Conservation (phyloP, 2,329 filamentous ascomycete genomes). For the Cordyceps cateniannulata region DNA sequence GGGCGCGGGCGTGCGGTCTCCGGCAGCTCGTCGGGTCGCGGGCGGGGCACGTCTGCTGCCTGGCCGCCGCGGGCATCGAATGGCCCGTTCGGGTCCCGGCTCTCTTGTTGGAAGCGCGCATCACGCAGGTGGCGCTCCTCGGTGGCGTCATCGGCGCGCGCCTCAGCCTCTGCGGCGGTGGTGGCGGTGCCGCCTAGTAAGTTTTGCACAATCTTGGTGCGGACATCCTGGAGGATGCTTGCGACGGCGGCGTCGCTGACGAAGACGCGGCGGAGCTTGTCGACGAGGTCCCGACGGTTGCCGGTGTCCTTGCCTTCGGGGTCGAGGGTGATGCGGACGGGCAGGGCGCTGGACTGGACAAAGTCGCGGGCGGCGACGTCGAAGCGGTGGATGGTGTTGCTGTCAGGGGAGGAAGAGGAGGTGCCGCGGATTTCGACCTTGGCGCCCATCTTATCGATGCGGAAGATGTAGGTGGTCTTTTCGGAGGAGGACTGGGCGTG, state of each 20-base stretch:
- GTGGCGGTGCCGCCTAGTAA: constrained; percentile 55
- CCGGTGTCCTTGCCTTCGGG: constrained; percentile 23
- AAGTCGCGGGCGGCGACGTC: constrained; percentile 69
- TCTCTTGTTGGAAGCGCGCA: constrained; percentile 34
- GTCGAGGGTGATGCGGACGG: constrained; percentile 47
- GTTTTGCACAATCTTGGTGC: constrained; percentile 75
- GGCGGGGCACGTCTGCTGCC: constrained; percentile 58
- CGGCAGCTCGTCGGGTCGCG: constrained; percentile 58
- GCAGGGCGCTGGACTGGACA: constrained; percentile 53
- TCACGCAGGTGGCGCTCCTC: constrained; percentile 34
- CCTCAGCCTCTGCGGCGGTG: constrained; percentile 64
- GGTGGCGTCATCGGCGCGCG: constrained; percentile 34
- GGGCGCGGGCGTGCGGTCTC: constrained; percentile 52
- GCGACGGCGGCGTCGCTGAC: constrained; percentile 63
- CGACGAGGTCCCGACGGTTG: constrained; percentile 41
- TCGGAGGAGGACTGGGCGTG: constrained; percentile 81
- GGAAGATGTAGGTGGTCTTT: constrained; percentile 51
- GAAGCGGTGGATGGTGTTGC: constrained; percentile 70
- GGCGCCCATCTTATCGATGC: constrained; percentile 71
- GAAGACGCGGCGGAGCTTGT: constrained; percentile 57
- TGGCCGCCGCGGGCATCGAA: constrained; percentile 21
- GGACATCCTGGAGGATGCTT: constrained; percentile 64
- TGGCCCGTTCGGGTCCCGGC: constrained; percentile 26
- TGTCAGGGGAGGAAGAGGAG: constrained; percentile 50
- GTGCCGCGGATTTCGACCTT: constrained; percentile 75